Conservation (phyloP, 2,329 filamentous ascomycete species). For the Ophiostoma tasmaniense region DNA sequence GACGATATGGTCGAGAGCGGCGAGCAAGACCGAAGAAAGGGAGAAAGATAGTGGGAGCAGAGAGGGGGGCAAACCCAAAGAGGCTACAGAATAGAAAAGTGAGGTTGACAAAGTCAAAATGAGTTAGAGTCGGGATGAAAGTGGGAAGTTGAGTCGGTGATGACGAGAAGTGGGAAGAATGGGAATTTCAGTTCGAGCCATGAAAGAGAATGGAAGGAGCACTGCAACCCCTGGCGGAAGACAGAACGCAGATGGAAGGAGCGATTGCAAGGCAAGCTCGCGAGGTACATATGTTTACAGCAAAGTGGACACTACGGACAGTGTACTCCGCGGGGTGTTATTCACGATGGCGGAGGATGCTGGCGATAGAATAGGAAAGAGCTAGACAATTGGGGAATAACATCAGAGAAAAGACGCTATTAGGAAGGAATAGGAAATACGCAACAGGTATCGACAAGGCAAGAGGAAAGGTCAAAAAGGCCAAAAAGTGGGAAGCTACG, state of each 20-base stretch:
- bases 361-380: background rate
- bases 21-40: conserved; percentile 2
- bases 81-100: conserved; percentile 8
- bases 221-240: conserved; percentile 5
- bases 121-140: background rate
- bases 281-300: background rate
- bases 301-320: conserved; percentile 5
- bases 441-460: background rate
- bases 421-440: background rate
- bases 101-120: conserved; percentile 8
- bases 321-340: background rate
- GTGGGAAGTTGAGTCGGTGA: background rate
- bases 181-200: background rate
- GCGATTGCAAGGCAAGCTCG: background rate
- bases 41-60: background rate
- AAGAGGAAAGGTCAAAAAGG: background rate
- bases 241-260: conserved; percentile 2
- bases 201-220: background rate
- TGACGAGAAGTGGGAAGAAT: background rate
- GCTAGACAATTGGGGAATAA: background rate
- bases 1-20: background rate
- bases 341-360: background rate
- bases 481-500: conserved; percentile 12
- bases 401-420: background rate
- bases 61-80: background rate